Conservation (phyloP, 805 yeast genomes). For the Starmerella sirachaensis region DNA sequence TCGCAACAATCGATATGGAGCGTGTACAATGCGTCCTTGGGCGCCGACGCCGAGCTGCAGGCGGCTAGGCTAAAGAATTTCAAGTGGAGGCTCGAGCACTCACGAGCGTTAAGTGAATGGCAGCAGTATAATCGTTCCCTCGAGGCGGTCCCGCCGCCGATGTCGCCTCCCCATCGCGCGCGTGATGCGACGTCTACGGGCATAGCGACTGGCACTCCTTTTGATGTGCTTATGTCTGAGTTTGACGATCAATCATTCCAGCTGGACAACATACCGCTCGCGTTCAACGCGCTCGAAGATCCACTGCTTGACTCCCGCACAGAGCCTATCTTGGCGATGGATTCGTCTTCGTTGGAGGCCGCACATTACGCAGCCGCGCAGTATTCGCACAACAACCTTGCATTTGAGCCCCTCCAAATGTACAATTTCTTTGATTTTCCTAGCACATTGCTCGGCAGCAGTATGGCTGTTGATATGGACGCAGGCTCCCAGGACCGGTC, state of each 20-base stretch:
- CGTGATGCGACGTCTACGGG: too few relatives aligned
- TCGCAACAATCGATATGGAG: slow-evolving; percentile 4
- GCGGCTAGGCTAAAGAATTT: slow-evolving; percentile 10
- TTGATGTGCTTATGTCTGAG: slow-evolving; percentile 1
- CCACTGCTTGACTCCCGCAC: too few relatives aligned
- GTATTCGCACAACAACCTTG: slow-evolving; percentile 7
- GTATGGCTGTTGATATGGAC: too few relatives aligned
- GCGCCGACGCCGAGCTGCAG: not conserved
- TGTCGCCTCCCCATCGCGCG: not conserved
- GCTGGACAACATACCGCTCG: slow-evolving; percentile 16
- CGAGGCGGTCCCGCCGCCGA: not conserved
- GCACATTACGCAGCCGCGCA: not conserved
- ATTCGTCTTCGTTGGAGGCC: not conserved
- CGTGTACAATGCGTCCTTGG: slow-evolving; percentile 6
- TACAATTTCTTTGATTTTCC: slow-evolving; percentile 15
- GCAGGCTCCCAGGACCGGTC: too few relatives aligned
- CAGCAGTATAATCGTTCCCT: slow-evolving; percentile 2
- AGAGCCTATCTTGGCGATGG: too few relatives aligned
- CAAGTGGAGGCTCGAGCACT: slow-evolving; percentile 16
- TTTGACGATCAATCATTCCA: slow-evolving; percentile 12
- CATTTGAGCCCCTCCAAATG: slow-evolving; percentile 17
- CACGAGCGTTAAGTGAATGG: slow-evolving; percentile 6
- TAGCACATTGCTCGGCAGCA: too few relatives aligned
- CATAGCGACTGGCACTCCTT: not conserved
- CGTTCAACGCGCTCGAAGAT: slow-evolving; percentile 21